Evolutionary conservation across 441 rosid genomes (phyloP).

Genomic region (Melastoma candidum): DNA sequence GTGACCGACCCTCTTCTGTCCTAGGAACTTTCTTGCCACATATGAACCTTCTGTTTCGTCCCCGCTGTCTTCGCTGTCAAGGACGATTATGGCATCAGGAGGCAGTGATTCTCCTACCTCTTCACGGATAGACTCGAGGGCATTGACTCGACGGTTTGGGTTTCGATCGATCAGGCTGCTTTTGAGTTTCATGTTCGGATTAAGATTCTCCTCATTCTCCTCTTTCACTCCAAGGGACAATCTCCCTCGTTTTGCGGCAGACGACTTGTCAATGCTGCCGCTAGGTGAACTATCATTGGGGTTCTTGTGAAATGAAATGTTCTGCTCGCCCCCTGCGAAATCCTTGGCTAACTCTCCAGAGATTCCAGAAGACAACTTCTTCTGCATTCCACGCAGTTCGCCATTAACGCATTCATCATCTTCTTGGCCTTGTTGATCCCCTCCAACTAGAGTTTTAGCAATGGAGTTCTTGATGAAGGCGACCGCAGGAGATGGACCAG

Average conservation of each 20-base stretch:
- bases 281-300: conserved; percentile 52
- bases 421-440: conserved; percentile 12
- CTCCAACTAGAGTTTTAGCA: conserved; percentile 24
- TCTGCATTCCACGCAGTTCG: conserved; percentile 4
- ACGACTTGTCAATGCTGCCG: conserved; percentile 24
- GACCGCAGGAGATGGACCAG: conserved; percentile 6
- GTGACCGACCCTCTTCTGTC: conserved; percentile 23
- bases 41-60: conserved; percentile 26
- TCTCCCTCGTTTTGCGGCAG: conserved; percentile 32
- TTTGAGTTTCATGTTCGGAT: conserved; percentile 14
- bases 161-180: conserved; percentile 11
- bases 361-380: no score
- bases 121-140: conserved; percentile 13
- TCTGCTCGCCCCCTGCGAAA: no score
- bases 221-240: conserved; percentile 14
- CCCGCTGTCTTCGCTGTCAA: conserved; percentile 70
- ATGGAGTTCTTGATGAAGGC: conserved; percentile 3
- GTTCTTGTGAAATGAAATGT: conserved; percentile 12
- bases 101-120: conserved; percentile 23
- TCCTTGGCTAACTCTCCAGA: no score
- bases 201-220: conserved; percentile 25
- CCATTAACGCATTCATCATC: neutral
- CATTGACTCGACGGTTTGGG: conserved; percentile 3
- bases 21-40: conserved; percentile 26
- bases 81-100: conserved; percentile 36